A percentile compares a stretch with the other conserved stretches of the same genome.
phyloP scores from a whole-genome alignment of 1,284 basidiomycete genomes.

The Fomes fomentarius region DNA sequence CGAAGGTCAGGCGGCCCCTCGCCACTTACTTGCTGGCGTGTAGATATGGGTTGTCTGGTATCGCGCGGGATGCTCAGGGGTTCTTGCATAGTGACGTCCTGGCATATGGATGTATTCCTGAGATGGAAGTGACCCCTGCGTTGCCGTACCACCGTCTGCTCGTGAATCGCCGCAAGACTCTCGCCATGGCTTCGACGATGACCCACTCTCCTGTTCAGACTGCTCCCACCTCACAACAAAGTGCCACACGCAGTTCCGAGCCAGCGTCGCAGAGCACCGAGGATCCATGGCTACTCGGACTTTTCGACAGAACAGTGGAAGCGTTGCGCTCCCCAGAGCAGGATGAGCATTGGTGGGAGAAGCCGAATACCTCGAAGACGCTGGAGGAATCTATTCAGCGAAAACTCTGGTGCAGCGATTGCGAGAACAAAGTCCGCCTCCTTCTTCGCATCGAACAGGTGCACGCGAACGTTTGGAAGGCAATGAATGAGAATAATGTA shows the following conservation, averaged over 20 bases:
- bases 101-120: conserved; percentile 4
- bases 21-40: conserved; percentile 6
- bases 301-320: conserved; percentile 2
- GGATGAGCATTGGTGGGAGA: conserved; percentile 1
- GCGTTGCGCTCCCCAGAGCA: conserved; percentile 3
- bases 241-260: not conserved
- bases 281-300: conserved; percentile 5
- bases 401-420: conserved; percentile 6
- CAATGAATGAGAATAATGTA: conserved; percentile 5
- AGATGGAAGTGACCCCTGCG: conserved; percentile 5
- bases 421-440: conserved; percentile 3
- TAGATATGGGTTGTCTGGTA: not conserved
- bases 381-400: conserved; percentile 2
- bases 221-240: no score
- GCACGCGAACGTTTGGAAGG: not conserved
- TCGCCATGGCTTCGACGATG: not conserved
- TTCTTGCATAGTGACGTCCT: conserved; percentile 6
- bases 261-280: not conserved
- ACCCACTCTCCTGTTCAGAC: not conserved
- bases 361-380: not conserved
- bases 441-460: conserved; percentile 7
- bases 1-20: not conserved
- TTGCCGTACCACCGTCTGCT: conserved; percentile 5
- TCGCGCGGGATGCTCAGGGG: conserved; percentile 1
- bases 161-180: conserved; percentile 1